Base-by-base conservation (phyloP, 139 green algal genomes). In the Coelastrella sp. region DNA sequence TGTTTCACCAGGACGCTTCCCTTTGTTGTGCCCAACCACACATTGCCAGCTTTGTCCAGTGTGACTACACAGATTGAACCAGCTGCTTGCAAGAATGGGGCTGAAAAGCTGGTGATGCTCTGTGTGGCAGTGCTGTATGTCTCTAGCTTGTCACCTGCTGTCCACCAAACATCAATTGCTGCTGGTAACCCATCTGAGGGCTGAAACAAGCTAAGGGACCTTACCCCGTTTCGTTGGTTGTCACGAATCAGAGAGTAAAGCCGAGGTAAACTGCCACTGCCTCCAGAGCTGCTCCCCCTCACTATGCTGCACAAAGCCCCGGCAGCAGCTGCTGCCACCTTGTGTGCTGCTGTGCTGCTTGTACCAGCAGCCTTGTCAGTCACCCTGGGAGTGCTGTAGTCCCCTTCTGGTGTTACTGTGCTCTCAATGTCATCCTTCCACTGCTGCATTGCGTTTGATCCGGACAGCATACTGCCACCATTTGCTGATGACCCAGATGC, bases 21-120 rank as follows among this genome's bases (percentile, higher is more conserved):
- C 66, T 89, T 90, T 32, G 59, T 19, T n/a, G 88, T 86, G 17
- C 87, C 89, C n/a, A 74, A 81, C 90, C 90, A 93, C 41, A 91
- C 71, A 59, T 87, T 89, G 37, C 90, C 90, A 0, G 32, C 43
- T 2, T 40, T 59, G 62, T 93, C 90, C 11, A 90, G 17, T 1
- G 38, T 84, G 17, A 93, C 45, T 27, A 68, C 67, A 3, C 79
- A 90, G 45, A 92, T 90, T 9, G 19, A 37, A 0, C 19, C 32
- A 32, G n/a, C 27, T 41, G 40, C 57, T n/a, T 64, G 53, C 5
- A 21, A 13, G 7, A 23, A 19, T 64, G 40, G 9, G 5, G 35
- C 68, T 40, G 66, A 34, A 82, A 87, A 87, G 69, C 69, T 87
- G 15, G 88, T 91, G 21, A 85, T 92, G 41, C 77, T 88, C 76